A percentile compares a stretch with the other conserved stretches of the same genome.
These are phyloP conservation scores for Violaceomyces palustris DNA, from an alignment of 1,284 basidiomycete genomes.

Conservation along the genomic window DNA sequence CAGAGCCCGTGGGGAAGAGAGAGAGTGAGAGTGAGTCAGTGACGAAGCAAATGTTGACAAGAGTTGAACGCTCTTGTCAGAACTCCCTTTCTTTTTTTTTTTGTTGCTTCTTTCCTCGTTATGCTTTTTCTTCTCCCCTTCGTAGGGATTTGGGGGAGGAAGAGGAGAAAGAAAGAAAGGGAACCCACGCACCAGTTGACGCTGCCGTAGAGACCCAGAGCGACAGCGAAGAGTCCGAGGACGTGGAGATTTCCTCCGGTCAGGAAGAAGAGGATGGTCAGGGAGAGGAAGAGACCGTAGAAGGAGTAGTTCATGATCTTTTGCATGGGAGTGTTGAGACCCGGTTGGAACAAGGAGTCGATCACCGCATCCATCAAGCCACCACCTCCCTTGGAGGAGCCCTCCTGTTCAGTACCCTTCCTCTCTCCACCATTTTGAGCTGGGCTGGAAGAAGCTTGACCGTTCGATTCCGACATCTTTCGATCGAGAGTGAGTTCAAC, in stretches of 20 bases:
- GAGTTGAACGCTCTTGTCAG: no score
- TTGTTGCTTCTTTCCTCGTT: not conserved
- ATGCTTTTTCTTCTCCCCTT: not conserved
- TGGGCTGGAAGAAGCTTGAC: no score
- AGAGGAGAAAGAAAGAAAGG: not conserved
- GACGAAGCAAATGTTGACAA: not conserved
- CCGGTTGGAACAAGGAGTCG: conserved; percentile 43
- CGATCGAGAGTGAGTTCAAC: no score
- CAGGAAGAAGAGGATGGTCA: conserved; percentile 43
- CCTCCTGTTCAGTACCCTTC: no score
- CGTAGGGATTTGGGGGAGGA: not conserved
- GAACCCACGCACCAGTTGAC: conserved; percentile 50
- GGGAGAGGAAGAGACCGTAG: conserved; percentile 51
- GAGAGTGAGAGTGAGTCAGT: not conserved
- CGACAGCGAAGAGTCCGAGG: conserved; percentile 45
- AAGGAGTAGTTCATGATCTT: conserved; percentile 53
- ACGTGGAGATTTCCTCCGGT: conserved; percentile 53
- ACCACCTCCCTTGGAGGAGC: no score
- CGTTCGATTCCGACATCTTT: no score
- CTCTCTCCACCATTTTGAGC: no score
- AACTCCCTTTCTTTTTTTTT: no score
- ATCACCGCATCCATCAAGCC: conserved; percentile 30
- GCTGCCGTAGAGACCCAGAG: conserved; percentile 49
- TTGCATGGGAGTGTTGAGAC: conserved; percentile 41
- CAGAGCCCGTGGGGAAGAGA: not conserved